Conservation (phyloP, 1,284 basidiomycete genomes). For the Microbotryum intermedium region DNA sequence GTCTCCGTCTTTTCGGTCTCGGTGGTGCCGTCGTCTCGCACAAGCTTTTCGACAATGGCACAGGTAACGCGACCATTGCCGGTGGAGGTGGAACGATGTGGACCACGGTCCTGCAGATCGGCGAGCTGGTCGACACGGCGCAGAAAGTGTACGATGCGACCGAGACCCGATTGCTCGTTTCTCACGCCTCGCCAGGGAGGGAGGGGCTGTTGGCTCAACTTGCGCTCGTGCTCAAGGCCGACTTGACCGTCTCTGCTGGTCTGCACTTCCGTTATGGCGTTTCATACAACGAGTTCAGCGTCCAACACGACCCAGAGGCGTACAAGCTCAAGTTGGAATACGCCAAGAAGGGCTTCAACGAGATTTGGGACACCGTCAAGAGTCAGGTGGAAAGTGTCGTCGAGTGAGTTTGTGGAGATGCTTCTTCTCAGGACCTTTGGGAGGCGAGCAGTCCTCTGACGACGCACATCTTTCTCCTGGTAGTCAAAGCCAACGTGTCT, state of each 20-base stretch:
- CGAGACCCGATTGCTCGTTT: slow-evolving; percentile 88
- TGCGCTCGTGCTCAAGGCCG: slow-evolving; percentile 80
- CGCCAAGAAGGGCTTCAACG: slow-evolving; percentile 75
- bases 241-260: slow-evolving; percentile 87
- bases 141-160: slow-evolving; percentile 85
- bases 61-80: slow-evolving; percentile 88
- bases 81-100: slow-evolving; percentile 98
- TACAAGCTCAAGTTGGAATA: slow-evolving; percentile 72
- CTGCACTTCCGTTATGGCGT: slow-evolving; percentile 95
- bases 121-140: slow-evolving; percentile 94
- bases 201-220: slow-evolving; percentile 90
- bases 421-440: too few species aligned
- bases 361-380: slow-evolving; percentile 91
- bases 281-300: slow-evolving; percentile 94
- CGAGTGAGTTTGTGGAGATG: slow-evolving; percentile 46
- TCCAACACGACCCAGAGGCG: slow-evolving; percentile 79
- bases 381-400: slow-evolving; percentile 83
- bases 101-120: slow-evolving; percentile 95
- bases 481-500: slow-evolving; percentile 70
- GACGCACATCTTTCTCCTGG: neutral
- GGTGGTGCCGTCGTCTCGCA: slow-evolving; percentile 93
- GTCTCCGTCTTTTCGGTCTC: slow-evolving; percentile 83
- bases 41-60: slow-evolving; percentile 96
- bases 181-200: slow-evolving; percentile 84
- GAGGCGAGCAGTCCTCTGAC: too few species aligned